Conservation (phyloP, 1,284 basidiomycete genomes). For the Trichosporon faecale region DNA sequence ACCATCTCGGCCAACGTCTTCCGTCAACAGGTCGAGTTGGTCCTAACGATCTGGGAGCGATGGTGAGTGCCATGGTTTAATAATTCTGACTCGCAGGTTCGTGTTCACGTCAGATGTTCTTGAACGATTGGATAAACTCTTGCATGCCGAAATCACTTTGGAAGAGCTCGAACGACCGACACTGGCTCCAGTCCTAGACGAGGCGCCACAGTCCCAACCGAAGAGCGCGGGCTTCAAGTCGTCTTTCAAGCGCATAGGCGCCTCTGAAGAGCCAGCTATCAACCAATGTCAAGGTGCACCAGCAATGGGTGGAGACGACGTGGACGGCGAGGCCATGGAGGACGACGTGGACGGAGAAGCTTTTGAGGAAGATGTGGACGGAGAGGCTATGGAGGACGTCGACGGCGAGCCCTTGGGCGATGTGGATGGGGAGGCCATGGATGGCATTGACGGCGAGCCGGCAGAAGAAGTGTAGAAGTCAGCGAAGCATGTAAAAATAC, state of each 20-base stretch:
- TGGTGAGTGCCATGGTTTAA: slow-evolving; percentile 55
- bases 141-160: slow-evolving; percentile 61
- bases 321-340: slow-evolving; percentile 31
- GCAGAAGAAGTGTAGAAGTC: slow-evolving; percentile 52
- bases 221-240: slow-evolving; percentile 64
- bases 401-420: slow-evolving; percentile 49
- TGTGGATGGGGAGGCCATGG: slow-evolving; percentile 41
- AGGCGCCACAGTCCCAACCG: slow-evolving; percentile 46
- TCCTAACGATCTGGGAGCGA: slow-evolving; percentile 92
- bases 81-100: slow-evolving; percentile 56
- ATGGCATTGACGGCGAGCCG: slow-evolving; percentile 50
- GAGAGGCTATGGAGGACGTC: neutral
- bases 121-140: slow-evolving; percentile 63
- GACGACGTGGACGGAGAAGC: slow-evolving; percentile 52
- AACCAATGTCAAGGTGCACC: too few relatives aligned
- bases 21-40: slow-evolving; percentile 77
- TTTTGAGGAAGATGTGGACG: slow-evolving; percentile 12
- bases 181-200: slow-evolving; percentile 12
- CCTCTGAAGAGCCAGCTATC: slow-evolving; percentile 23
- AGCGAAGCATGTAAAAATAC: neutral
- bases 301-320: too few relatives aligned
- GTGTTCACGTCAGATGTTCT: slow-evolving; percentile 83
- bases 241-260: slow-evolving; percentile 46
- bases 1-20: slow-evolving; percentile 90
- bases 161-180: slow-evolving; percentile 14